Percentiles rank a stretch among this genome's conserved stretches.
Evolutionary conservation across 2,329 filamentous ascomycete species (phyloP).

Genomic region (Arthroderma sp.): DNA sequence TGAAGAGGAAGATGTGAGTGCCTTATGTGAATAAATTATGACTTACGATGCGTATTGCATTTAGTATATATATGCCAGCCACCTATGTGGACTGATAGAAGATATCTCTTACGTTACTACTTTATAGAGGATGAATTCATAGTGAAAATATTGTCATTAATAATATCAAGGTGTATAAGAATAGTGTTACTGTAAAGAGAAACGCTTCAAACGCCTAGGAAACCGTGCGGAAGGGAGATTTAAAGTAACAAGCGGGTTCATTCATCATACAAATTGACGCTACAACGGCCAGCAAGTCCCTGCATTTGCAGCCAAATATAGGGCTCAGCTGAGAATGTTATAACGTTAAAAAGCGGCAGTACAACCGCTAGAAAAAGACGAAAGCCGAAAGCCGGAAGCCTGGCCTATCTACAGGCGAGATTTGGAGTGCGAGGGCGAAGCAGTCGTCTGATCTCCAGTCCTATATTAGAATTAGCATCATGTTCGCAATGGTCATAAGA

Average conservation of each 20-base stretch:
- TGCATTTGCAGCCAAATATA: neutral
- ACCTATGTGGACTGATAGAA: neutral
- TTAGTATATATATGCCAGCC: neutral
- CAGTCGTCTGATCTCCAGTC: neutral
- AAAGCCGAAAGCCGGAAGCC: neutral
- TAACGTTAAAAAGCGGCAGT: no score
- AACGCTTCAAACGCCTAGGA: neutral
- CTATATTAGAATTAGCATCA: neutral
- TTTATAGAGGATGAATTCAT: neutral
- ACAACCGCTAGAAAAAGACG: no score
- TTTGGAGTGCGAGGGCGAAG: neutral
- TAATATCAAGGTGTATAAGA: neutral
- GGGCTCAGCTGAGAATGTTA: neutral
- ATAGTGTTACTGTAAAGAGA: neutral
- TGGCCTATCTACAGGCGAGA: neutral
- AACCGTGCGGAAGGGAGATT: neutral
- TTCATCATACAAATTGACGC: neutral
- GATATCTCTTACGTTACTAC: no score
- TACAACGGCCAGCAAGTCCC: neutral
- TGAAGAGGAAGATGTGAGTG: slow-evolving; percentile 60
- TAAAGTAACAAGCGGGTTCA: neutral
- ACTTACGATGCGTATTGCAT: neutral
- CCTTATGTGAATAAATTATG: neutral
- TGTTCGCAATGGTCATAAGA: no score
- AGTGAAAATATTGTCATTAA: neutral